These are phyloP conservation scores for Jatropha multifida DNA, from an alignment of 441 rosid species.

Conservation along the genomic window DNA sequence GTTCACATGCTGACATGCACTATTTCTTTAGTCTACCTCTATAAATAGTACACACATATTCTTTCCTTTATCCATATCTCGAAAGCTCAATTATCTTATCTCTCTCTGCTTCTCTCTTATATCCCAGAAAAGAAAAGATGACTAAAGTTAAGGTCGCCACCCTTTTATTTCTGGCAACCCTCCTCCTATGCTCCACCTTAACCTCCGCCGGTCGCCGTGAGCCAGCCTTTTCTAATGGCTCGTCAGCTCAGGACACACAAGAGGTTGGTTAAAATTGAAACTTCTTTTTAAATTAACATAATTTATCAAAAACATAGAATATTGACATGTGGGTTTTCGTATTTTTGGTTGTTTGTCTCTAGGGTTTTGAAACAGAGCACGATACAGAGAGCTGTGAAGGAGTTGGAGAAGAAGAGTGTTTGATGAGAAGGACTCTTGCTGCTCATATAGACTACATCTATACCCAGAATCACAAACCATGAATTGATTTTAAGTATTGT, in stretches of 20 bases:
- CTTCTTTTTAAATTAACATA: too few relatives aligned
- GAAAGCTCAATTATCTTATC: background rate
- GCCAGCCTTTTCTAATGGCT: conserved; percentile 12
- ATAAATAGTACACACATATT: conserved; percentile 10
- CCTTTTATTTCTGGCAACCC: background rate
- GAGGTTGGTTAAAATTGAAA: background rate
- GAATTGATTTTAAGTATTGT: background rate
- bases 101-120: background rate
- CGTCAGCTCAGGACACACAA: background rate
- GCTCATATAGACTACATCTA: conserved; percentile 64
- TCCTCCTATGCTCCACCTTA: conserved; percentile 15
- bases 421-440: conserved; percentile 52
- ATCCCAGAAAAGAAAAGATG: background rate
- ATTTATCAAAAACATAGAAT: too few relatives aligned
- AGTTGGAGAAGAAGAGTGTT: conserved; percentile 54
- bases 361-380: conserved; percentile 32
- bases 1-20: conserved; percentile 15
- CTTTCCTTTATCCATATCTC: background rate
- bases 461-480: conserved; percentile 55
- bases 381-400: conserved; percentile 47
- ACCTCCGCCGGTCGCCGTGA: conserved; percentile 13
- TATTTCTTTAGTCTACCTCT: background rate
- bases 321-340: background rate
- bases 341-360: background rate
- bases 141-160: conserved; percentile 2